Percentiles rank a stretch among this genome's conserved stretches.
Evolutionary conservation across 768 basidiomycete species (phyloP).

Genomic region (Amanita rimosa): DNA sequence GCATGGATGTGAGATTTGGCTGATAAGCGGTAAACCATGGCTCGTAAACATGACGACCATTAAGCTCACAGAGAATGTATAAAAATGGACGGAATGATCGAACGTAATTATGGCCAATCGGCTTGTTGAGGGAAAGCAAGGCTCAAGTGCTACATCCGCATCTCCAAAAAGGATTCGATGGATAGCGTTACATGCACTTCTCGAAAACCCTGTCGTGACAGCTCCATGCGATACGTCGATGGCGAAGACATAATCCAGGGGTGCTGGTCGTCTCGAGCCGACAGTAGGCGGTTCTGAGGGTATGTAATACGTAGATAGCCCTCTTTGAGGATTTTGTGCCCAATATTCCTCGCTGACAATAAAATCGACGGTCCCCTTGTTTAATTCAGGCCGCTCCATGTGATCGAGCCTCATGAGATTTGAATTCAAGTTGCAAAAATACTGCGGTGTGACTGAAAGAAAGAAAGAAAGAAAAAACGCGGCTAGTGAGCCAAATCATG

Average conservation of each 20-base stretch:
- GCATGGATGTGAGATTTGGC: slow-evolving; percentile 49
- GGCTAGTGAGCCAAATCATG: not conserved
- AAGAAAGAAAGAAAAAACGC: too few species aligned
- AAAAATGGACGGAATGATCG: slow-evolving; percentile 75
- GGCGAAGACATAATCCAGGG: slow-evolving; percentile 75
- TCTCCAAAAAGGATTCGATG: slow-evolving; percentile 57
- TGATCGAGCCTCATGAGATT: slow-evolving; percentile 75
- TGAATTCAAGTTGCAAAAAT: slow-evolving; percentile 76
- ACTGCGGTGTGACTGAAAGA: slow-evolving; percentile 68
- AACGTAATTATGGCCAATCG: slow-evolving; percentile 76
- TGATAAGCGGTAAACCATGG: slow-evolving; percentile 18
- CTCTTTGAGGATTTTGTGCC: slow-evolving; percentile 57
- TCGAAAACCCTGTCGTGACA: slow-evolving; percentile 57
- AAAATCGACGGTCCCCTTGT: slow-evolving; percentile 88
- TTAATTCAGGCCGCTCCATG: slow-evolving; percentile 72
- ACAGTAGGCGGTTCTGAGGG: slow-evolving; percentile 35
- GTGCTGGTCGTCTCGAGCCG: slow-evolving; percentile 41
- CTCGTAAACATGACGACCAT: slow-evolving; percentile 5
- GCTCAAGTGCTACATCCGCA: slow-evolving; percentile 24
- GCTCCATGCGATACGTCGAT: slow-evolving; percentile 75
- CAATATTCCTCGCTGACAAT: slow-evolving; percentile 76
- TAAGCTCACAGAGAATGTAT: slow-evolving; percentile 69
- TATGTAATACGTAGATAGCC: slow-evolving; percentile 41
- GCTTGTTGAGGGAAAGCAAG: slow-evolving; percentile 43
- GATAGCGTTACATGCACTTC: slow-evolving; percentile 52